These are phyloP conservation scores for Leccinum subgranulosum DNA, from an alignment of 768 basidiomycete genomes.

Conservation along the genomic window DNA sequence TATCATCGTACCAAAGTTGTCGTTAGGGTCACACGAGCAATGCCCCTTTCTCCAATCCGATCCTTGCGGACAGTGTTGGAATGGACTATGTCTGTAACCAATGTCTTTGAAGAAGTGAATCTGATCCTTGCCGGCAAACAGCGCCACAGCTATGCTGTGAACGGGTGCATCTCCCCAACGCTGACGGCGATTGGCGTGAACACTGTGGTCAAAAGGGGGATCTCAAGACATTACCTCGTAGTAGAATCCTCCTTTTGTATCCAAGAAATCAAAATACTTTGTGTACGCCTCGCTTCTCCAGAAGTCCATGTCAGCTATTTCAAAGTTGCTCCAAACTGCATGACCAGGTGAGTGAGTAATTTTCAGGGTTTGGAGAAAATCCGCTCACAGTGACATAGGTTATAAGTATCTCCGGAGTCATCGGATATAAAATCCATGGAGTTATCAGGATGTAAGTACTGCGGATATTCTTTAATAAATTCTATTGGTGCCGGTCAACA, in stretches of 20 bases:
- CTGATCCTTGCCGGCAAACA: slow-evolving; percentile 85
- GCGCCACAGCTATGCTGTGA: slow-evolving; percentile 85
- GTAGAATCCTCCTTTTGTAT: slow-evolving; percentile 81
- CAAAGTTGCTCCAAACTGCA: slow-evolving; percentile 91
- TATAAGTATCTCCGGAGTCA: slow-evolving; percentile 61
- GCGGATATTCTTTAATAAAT: slow-evolving; percentile 51
- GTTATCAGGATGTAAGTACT: slow-evolving; percentile 55
- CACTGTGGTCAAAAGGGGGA: background rate
- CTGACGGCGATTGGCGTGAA: slow-evolving; percentile 31
- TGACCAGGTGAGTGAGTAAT: background rate
- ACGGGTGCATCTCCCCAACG: slow-evolving; percentile 94
- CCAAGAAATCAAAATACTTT: slow-evolving; percentile 81
- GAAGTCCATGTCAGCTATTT: slow-evolving; percentile 81
- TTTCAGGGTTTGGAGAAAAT: background rate
- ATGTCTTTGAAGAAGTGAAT: slow-evolving; percentile 96
- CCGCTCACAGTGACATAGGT: slow-evolving; percentile 58
- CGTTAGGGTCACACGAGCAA: slow-evolving; percentile 77
- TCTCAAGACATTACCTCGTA: slow-evolving; percentile 56
- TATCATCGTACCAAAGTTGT: slow-evolving; percentile 64
- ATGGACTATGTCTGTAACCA: slow-evolving; percentile 89
- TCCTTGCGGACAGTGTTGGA: slow-evolving; percentile 87
- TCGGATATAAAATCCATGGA: slow-evolving; percentile 64
- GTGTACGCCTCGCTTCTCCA: slow-evolving; percentile 82
- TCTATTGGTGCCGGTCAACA: slow-evolving; percentile 44
- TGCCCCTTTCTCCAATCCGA: slow-evolving; percentile 71